These are phyloP conservation scores for Ophiostoma quercus DNA, from an alignment of 2,329 filamentous ascomycete genomes.

Conservation along the genomic window DNA sequence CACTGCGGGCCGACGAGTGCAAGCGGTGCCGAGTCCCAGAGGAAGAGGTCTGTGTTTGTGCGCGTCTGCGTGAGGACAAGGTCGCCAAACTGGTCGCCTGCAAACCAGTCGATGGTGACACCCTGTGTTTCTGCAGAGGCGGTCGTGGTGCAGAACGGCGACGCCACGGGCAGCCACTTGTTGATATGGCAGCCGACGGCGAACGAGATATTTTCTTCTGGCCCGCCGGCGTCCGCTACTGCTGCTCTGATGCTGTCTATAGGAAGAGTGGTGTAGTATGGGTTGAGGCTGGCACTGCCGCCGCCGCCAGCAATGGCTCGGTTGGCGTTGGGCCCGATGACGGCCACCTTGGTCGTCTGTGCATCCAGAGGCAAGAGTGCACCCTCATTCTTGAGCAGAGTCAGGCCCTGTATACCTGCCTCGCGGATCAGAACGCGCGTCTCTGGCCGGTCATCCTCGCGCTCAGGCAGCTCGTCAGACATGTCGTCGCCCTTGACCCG, in stretches of 20 bases:
- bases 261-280: constrained; percentile 62
- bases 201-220: not conserved
- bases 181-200: constrained; percentile 55
- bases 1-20: not conserved
- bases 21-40: not conserved
- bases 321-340: constrained; percentile 64
- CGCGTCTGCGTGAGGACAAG: not conserved
- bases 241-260: constrained; percentile 52
- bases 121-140: constrained; percentile 52
- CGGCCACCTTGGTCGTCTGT: constrained; percentile 53
- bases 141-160: constrained; percentile 48
- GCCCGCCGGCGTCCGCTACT: not conserved
- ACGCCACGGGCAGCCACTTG: constrained; percentile 61
- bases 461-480: not conserved
- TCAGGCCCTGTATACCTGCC: not conserved
- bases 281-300: constrained; percentile 62
- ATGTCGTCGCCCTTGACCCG: not conserved
- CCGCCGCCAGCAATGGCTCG: constrained; percentile 62
- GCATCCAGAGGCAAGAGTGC: not conserved
- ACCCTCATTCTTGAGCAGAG: not conserved
- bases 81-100: constrained; percentile 55
- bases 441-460: not conserved
- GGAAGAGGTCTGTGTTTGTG: not conserved
- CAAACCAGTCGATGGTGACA: constrained; percentile 60
- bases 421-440: not conserved